Percentiles rank a stretch among this genome's conserved stretches.
Evolutionary conservation across 75 land plant genomes (phyloP).

Genomic region (Pseudotsuga menziesii): DNA sequence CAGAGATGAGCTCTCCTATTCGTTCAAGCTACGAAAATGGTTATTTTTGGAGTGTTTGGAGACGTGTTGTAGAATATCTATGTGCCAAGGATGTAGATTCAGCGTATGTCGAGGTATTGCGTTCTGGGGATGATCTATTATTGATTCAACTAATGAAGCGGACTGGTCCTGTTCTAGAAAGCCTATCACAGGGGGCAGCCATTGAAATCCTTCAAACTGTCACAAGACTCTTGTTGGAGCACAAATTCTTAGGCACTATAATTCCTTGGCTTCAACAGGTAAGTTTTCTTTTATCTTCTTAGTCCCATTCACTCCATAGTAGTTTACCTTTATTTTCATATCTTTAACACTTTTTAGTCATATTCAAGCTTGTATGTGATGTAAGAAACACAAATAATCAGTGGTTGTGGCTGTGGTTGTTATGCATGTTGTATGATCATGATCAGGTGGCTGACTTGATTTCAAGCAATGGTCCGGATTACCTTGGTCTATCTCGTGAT

Average conservation of each 20-base stretch:
- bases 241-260: conserved; percentile 48
- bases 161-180: conserved; percentile 88
- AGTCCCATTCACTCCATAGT: neutral
- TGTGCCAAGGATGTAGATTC: conserved; percentile 59
- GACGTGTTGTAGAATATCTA: conserved; percentile 49
- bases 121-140: conserved; percentile 57
- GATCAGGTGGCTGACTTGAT: conserved; percentile 62
- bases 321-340: neutral
- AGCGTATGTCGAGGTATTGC: conserved; percentile 71
- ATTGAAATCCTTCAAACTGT: conserved; percentile 41
- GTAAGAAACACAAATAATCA: neutral
- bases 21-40: conserved; percentile 7
- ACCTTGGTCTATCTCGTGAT: conserved; percentile 44
- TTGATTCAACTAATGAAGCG: conserved; percentile 70
- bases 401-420: conserved; percentile 1
- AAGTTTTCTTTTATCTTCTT: conserved; percentile 6
- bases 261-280: conserved; percentile 96
- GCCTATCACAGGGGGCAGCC: conserved; percentile 47
- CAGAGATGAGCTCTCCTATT: neutral
- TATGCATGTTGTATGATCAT: neutral
- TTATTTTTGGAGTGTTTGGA: conserved; percentile 51
- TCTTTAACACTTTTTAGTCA: neutral
- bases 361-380: neutral
- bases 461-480: conserved; percentile 33
- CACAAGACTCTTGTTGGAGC: conserved; percentile 48